Base-by-base conservation (phyloP, 495 filamentous ascomycete species). In the Penicillium longicatenatum region DNA sequence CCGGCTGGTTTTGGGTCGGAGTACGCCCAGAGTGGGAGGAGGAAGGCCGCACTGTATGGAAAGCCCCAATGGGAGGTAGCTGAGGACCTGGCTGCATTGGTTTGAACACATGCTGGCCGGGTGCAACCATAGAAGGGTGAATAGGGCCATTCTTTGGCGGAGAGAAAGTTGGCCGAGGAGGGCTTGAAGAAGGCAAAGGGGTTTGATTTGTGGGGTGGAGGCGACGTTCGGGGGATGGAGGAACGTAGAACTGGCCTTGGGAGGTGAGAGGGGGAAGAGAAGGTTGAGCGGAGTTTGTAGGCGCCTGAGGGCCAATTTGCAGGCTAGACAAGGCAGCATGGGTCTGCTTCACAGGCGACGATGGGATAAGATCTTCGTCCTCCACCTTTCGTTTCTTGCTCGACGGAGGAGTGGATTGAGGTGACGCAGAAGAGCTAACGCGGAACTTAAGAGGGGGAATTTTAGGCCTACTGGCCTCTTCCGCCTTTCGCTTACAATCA, bases 361-460 rank as follows among this genome's bases (percentile, higher is more conserved):
- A 57, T 10, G 62, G 58, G 35, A 61, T 46, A 19, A 58, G 47
- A 19, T 55, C 44, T n/a, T 61, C 51, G 22, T 63, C 59, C 37
- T 72, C 71, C 22, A 61, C 30, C 54, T 69, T 69, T 16, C 55
- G 65, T 59, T 72, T 70, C 41, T 54, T 47, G 16, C 58, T 54
- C 9, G 53, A 53, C 8, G 62, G 60, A 41, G 61, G 60, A 31
- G 57, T 61, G 43, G 67, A 64, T 10, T 71, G 66, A 39, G 77
- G 79, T 12, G 79, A 80, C 5, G 76, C 69, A 16, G 87, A 85
- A 35, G 79, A 75, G 29, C 79, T 82, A 33, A 85, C 71, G 11
- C 81, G 77, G 61, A 88, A 82, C 57, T 88, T 89, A 47, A 94
- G 73, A 52, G 90, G 89, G 48, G 79, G 78, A 52, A 95, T 78